Percentiles rank a stretch among this genome's conserved stretches.
Evolutionary conservation across 371 early-diverging fungal species (phyloP).

Genomic region (Fennellomyces sp.): DNA sequence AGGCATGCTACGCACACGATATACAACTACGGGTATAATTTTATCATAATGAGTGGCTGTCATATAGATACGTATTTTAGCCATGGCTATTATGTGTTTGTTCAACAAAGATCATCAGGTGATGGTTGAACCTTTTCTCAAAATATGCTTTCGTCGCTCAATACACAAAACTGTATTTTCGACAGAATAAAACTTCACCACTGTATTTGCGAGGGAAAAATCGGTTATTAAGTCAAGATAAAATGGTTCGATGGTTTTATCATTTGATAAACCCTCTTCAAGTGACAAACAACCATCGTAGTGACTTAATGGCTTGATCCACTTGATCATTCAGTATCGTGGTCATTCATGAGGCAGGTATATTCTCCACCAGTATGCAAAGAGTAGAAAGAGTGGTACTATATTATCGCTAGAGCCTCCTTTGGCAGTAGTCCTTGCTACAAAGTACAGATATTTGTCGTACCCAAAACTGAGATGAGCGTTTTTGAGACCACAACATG

Average conservation of each 20-base stretch:
- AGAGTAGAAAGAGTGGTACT: slow-evolving; percentile 64
- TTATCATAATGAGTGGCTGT: too few relatives aligned
- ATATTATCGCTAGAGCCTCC: slow-evolving; percentile 53
- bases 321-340: slow-evolving; percentile 54
- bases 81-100: too few relatives aligned
- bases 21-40: too few relatives aligned
- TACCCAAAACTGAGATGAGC: slow-evolving; percentile 62
- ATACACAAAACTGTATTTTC: too few relatives aligned
- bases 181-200: slow-evolving; percentile 53
- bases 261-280: slow-evolving; percentile 35
- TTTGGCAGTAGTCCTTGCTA: slow-evolving; percentile 54
- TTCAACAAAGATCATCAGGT: too few relatives aligned
- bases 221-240: slow-evolving; percentile 54
- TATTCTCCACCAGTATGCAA: slow-evolving; percentile 55
- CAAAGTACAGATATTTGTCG: slow-evolving; percentile 63
- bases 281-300: slow-evolving; percentile 63
- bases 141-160: too few relatives aligned
- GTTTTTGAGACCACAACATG: slow-evolving; percentile 54
- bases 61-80: too few relatives aligned
- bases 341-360: slow-evolving; percentile 45
- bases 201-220: slow-evolving; percentile 53
- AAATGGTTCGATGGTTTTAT: slow-evolving; percentile 41
- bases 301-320: slow-evolving; percentile 57
- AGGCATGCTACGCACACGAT: too few relatives aligned
- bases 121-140: too few relatives aligned